phyloP scores from a whole-genome alignment of 495 filamentous ascomycete genomes.

The Penicillium pulvis region DNA sequence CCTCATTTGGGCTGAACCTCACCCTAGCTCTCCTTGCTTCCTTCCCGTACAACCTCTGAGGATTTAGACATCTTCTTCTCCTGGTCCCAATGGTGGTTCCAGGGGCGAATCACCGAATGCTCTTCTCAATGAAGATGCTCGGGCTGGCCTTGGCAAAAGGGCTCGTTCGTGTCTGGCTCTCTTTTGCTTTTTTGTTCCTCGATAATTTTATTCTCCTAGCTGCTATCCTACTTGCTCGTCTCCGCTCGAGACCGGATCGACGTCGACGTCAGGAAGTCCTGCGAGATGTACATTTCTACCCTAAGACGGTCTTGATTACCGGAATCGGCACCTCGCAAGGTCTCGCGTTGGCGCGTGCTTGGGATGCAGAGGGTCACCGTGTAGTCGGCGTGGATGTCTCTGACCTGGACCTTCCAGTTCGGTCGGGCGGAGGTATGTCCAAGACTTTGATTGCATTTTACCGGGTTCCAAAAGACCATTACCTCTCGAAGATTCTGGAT shows the following conservation, averaged over 20 bases:
- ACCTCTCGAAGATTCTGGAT: constrained; percentile 52
- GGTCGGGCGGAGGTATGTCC: constrained; percentile 45
- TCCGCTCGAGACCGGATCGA: constrained; percentile 15
- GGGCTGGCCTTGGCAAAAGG: constrained; percentile 8
- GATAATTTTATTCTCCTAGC: constrained; percentile 51
- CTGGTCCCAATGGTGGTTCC: constrained; percentile 2
- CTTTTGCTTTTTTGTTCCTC: constrained; percentile 55
- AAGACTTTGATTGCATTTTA: constrained; percentile 54
- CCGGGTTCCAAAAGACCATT: constrained; percentile 48
- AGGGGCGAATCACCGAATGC: neutral
- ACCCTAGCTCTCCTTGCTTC: constrained; percentile 2
- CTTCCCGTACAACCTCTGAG: neutral
- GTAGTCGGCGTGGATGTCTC: constrained; percentile 74
- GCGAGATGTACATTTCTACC: constrained; percentile 44
- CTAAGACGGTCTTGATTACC: constrained; percentile 68
- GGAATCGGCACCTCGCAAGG: constrained; percentile 72
- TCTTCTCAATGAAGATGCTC: constrained; percentile 14
- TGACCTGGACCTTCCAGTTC: constrained; percentile 51
- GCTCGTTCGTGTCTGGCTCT: constrained; percentile 19
- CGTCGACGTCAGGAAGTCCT: constrained; percentile 30
- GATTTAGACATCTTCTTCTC: neutral
- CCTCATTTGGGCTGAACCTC: constrained; percentile 11
- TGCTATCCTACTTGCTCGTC: constrained; percentile 27
- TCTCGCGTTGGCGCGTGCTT: constrained; percentile 64
- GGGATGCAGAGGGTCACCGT: constrained; percentile 64